Base-by-base conservation (phyloP, 305 asterid genomes). In the Fraxinus greggii region DNA sequence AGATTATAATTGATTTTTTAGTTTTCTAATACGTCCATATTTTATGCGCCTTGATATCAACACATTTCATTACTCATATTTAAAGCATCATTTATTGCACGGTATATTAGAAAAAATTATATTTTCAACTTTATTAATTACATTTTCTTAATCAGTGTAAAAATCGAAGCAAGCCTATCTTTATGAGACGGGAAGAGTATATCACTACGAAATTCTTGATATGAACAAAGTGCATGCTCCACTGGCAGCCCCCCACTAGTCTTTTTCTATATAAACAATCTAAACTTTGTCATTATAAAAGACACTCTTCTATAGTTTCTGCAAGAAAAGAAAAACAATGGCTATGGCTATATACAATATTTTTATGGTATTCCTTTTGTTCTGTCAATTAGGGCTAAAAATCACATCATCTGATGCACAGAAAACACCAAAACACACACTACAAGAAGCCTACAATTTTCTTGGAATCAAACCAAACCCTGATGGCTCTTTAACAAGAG, bases 401-500 rank as follows among this genome's bases (percentile, higher is more conserved):
- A 23, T 61, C 1, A 7, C 70, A 61, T 21, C 70, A 61, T 61
- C 31, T 21, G 70, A 19, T 61, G 70, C 0, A 23, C 70, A 61
- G 15, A 8, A 23, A 61, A 61, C 70, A 21, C 70, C 31, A 61
- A 1, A 10, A 8, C 70, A 61, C 31, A 61, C 70, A 7, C 31
- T 88, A 81, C 92, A 84, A 84, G 75, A 67, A 83, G 67, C 90
- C 89, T 75, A 74, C 31, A 8, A 61, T 61, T 4, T 21, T 23
- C 70, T 61, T 61, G 70, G 83, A 0, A 54, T 87, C 74, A 77
- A 33, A 17, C 92, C 40, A 24, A 91, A 91, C 83, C 90, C 96
- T 70, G 96, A 93, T n/a, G 97, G 97, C 45, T 87, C 96, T 5
- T 81, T 90, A 84, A 89, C 92, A 0, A 83, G 96, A n/a, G 70